Evolutionary conservation across 495 filamentous ascomycete genomes (phyloP).

Genomic region (Thermochaetoides thermophila): DNA sequence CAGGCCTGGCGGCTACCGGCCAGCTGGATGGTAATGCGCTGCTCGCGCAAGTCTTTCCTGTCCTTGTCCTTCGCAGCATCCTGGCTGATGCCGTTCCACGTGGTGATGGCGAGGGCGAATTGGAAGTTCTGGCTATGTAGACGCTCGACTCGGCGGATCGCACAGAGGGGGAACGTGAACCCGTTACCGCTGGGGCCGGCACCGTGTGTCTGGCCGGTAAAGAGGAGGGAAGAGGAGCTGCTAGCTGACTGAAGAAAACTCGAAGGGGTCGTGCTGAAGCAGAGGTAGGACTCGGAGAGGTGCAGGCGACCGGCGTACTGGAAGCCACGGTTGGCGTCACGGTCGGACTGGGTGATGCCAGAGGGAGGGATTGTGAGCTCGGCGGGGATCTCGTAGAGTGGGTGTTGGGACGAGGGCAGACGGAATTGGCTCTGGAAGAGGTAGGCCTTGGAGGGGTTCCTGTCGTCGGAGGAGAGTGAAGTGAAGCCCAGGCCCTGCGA

Average conservation of each 20-base stretch:
- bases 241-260: slow-evolving; percentile 72
- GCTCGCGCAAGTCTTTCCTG: slow-evolving; percentile 42
- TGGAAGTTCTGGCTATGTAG: slow-evolving; percentile 64
- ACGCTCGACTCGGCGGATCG: slow-evolving; percentile 80
- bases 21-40: slow-evolving; percentile 79
- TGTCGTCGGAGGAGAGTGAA: slow-evolving; percentile 48
- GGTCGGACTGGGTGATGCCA: slow-evolving; percentile 42
- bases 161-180: slow-evolving; percentile 88
- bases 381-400: slow-evolving; percentile 87
- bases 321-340: slow-evolving; percentile 52
- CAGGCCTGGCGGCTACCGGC: slow-evolving; percentile 76
- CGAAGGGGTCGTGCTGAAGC: slow-evolving; percentile 85
- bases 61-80: slow-evolving; percentile 32
- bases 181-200: slow-evolving; percentile 90
- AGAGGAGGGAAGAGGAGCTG: slow-evolving; percentile 55
- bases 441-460: slow-evolving; percentile 74
- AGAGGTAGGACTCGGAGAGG: slow-evolving; percentile 83
- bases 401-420: slow-evolving; percentile 78
- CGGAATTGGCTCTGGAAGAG: slow-evolving; percentile 95
- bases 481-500: slow-evolving; percentile 52
- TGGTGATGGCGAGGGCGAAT: slow-evolving; percentile 70
- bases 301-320: slow-evolving; percentile 90
- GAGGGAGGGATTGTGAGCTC: slow-evolving; percentile 73
- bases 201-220: slow-evolving; percentile 79
- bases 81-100: slow-evolving; percentile 71